These are phyloP conservation scores for Fusarium agapanthi DNA, from an alignment of 2,329 filamentous ascomycete species.

Conservation along the genomic window DNA sequence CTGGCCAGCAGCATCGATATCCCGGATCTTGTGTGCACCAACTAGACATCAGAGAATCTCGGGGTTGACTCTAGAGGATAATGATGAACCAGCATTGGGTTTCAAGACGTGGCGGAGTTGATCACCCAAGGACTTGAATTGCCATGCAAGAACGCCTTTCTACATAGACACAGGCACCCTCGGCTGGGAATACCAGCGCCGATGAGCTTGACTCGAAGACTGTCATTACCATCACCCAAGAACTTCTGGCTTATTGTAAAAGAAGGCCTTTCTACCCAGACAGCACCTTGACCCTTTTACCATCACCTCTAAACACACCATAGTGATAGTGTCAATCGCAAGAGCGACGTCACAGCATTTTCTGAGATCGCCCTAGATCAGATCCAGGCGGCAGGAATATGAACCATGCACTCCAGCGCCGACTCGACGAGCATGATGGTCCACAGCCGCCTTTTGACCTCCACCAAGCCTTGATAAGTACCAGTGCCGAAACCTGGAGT, in stretches of 20 bases:
- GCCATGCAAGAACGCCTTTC: no score
- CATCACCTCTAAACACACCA: background rate
- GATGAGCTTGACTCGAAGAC: no score
- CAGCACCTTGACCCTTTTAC: background rate
- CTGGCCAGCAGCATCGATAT: background rate
- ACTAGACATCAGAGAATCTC: background rate
- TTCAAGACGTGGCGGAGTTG: no score
- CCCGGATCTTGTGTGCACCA: background rate
- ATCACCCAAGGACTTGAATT: no score
- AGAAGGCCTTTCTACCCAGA: no score
- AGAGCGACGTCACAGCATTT: background rate
- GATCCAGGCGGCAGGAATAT: background rate
- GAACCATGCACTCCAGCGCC: background rate
- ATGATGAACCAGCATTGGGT: no score
- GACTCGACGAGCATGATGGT: background rate
- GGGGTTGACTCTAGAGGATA: background rate
- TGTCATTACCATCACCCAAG: no score
- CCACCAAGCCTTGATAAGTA: background rate
- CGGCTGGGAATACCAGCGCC: no score
- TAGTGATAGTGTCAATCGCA: background rate
- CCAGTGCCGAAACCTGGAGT: no score
- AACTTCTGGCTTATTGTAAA: no score
- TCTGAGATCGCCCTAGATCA: background rate
- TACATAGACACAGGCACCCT: no score
- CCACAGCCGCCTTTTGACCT: background rate